Evolutionary conservation across 2,329 filamentous ascomycete genomes (phyloP), one percentile per base, ranked within the genome.

Genomic region (Calonectria hongkongensis): DNA sequence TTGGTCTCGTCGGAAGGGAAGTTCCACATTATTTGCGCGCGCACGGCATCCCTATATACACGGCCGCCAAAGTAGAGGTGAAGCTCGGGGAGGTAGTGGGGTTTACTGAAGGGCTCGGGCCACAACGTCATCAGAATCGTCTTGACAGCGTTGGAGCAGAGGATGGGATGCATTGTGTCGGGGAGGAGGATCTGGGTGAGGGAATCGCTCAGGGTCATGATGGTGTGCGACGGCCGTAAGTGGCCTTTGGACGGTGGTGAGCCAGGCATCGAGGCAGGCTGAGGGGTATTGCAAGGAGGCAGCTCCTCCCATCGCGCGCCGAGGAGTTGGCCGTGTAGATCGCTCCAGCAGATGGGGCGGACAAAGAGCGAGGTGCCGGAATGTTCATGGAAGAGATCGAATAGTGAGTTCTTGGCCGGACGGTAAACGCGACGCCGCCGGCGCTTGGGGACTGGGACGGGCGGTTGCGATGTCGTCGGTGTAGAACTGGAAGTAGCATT

Each of bases 261-360:
- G 21, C 80, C 79, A 27, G 81, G 78, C 7, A 80, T 54, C 16
- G 80, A 77, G 15, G 74, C 74, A 1, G 88, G 88, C 3, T 84
- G 77, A 2, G 88, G 87, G 7, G 80, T 85, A 45, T 82, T 81
- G 77, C 86, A 85, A 6, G 84, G 79, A 18, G 86, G 84, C 16
- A 85, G 82, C 75, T 87, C 82, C 30, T 81, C 72, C 81, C 90
- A 91, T 51, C 81, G 81, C 18, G 84, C 87, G 28, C 85, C 86
- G 7, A 91, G 87, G 2, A 90, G 81, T 51, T 83, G 79, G 12
- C 84, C 77, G 72, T 92, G 90, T 1, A 84, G 70, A 67, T 91
- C 89, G 18, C 87, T 90, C 90, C 90, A 92, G 78, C 85, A 87
- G 56, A 90, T 87, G 2, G 90, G 90, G 30, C 86, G 84, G 60